phyloP scores from a whole-genome alignment of 2,329 filamentous ascomycete genomes.

The Alternaria triticina region DNA sequence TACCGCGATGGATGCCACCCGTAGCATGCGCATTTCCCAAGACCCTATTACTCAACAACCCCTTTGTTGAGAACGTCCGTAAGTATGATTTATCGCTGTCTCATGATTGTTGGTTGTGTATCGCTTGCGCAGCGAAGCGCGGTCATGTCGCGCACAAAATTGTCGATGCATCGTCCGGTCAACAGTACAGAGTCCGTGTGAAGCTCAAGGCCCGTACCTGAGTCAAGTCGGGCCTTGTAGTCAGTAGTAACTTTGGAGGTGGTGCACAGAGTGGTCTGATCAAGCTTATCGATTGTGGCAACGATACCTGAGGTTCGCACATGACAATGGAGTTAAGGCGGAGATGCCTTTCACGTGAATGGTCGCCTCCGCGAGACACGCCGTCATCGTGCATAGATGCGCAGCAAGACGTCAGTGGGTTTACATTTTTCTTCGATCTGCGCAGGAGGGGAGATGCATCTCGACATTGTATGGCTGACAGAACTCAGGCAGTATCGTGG shows the following conservation, averaged over 20 bases:
- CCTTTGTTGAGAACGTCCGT: background rate
- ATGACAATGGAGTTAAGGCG: slow-evolving; percentile 35
- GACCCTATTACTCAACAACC: background rate
- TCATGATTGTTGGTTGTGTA: background rate
- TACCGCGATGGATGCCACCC: background rate
- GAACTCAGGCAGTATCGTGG: background rate
- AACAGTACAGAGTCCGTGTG: background rate
- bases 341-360: slow-evolving; percentile 26
- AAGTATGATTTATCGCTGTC: background rate
- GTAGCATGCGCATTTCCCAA: background rate
- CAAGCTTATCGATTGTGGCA: slow-evolving; percentile 26
- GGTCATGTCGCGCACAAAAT: background rate
- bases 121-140: background rate
- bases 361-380: slow-evolving; percentile 10
- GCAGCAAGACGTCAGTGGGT: slow-evolving; percentile 19
- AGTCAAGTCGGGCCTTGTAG: slow-evolving; percentile 23
- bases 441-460: background rate
- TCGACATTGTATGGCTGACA: background rate
- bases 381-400: slow-evolving; percentile 40
- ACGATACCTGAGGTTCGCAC: slow-evolving; percentile 21
- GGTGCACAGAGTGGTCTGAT: slow-evolving; percentile 1
- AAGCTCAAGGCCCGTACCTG: background rate
- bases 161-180: background rate
- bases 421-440: slow-evolving; percentile 12
- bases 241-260: slow-evolving; percentile 17